A percentile compares a stretch with the other conserved stretches of the same genome.
Conservation (phyloP, 345 rosid genomes). For the Xanthoceras sorbifolium region DNA sequence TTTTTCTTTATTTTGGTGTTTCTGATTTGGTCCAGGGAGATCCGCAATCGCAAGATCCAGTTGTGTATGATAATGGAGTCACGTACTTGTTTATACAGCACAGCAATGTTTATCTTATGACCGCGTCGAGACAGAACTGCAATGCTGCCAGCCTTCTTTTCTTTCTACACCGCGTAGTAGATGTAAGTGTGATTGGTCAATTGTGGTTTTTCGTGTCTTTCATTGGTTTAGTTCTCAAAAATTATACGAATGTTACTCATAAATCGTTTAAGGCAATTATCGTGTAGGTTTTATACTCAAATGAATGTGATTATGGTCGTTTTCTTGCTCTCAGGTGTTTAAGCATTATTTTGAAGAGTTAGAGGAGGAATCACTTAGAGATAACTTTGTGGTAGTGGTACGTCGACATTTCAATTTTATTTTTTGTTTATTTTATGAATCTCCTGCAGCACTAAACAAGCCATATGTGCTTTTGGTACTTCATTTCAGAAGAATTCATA, state of each 20-base stretch:
- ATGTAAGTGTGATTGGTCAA: conserved; percentile 54
- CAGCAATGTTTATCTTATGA: conserved; percentile 88
- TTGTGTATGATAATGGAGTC: conserved; percentile 90
- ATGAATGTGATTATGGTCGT: background rate
- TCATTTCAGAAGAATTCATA: background rate
- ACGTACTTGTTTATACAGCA: conserved; percentile 94
- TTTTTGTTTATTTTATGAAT: background rate
- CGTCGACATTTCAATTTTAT: conserved; percentile 27
- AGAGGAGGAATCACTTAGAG: conserved; percentile 96
- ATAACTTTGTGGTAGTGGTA: conserved; percentile 99
- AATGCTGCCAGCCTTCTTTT: conserved; percentile 91
- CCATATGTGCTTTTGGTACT: background rate
- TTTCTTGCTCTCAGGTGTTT: conserved; percentile 57
- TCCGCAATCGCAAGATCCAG: conserved; percentile 98
- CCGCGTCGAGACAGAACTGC: conserved; percentile 89
- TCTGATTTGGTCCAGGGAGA: conserved; percentile 62
- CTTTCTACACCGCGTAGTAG: conserved; percentile 89
- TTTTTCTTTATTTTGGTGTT: conserved; percentile 9
- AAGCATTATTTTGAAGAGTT: conserved; percentile 97
- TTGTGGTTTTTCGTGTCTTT: conserved; percentile 9
- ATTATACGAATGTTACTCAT: background rate
- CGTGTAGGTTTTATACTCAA: background rate
- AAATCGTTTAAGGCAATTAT: background rate
- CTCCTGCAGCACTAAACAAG: background rate
- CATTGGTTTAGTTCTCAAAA: background rate